Evolutionary conservation across 1,284 basidiomycete genomes (phyloP).

Genomic region (Moesziomyces parantarcticus): DNA sequence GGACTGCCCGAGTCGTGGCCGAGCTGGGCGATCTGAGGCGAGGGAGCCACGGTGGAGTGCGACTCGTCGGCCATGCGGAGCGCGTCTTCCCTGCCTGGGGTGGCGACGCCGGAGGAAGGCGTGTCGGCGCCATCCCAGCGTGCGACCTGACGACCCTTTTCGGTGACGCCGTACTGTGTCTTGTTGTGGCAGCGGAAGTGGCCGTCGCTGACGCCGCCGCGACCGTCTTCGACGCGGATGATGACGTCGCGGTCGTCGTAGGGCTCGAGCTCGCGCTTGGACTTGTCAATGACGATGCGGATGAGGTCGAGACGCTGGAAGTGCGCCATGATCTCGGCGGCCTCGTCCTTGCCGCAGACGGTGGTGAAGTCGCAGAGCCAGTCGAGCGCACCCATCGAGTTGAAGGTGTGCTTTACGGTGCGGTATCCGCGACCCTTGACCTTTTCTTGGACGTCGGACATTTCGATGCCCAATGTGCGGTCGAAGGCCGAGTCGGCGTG

Average conservation of each 20-base stretch:
- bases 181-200: conserved; percentile 96
- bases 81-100: conserved; percentile 21
- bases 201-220: conserved; percentile 49
- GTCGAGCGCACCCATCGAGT: conserved; percentile 85
- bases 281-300: conserved; percentile 75
- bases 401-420: conserved; percentile 84
- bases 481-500: conserved; percentile 66
- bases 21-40: conserved; percentile 1
- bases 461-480: conserved; percentile 70
- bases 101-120: conserved; percentile 17
- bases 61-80: conserved; percentile 14
- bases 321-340: conserved; percentile 95
- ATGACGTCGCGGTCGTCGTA: conserved; percentile 54
- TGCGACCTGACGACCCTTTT: conserved; percentile 84
- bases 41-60: conserved; percentile 3
- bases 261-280: conserved; percentile 57
- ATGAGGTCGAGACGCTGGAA: conserved; percentile 96
- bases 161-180: conserved; percentile 91
- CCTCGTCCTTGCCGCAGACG: conserved; percentile 93
- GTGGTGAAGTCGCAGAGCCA: conserved; percentile 99
- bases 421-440: conserved; percentile 76
- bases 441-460: conserved; percentile 76
- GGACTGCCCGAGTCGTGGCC: conserved; percentile 28
- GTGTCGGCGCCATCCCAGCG: conserved; percentile 72
- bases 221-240: conserved; percentile 57